Conservation (phyloP, 441 rosid species). For the Pelargonium myrrhifolium region DNA sequence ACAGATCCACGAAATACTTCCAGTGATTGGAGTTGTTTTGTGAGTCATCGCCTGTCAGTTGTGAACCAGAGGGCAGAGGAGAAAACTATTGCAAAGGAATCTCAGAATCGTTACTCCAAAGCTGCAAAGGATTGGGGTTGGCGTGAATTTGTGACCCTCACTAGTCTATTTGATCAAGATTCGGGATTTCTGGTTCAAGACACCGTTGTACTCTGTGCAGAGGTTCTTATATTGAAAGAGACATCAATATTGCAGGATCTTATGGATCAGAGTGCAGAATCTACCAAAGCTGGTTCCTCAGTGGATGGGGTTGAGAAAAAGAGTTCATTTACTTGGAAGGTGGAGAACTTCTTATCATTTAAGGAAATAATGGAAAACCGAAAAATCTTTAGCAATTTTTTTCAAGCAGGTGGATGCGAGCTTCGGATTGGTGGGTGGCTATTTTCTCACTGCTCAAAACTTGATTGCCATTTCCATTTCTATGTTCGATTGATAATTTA, state of each 20-base stretch:
- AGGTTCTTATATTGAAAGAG: slow-evolving; percentile 98
- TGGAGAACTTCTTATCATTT: slow-evolving; percentile 90
- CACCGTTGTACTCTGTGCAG: slow-evolving; percentile 85
- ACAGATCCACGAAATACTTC: slow-evolving; percentile 90
- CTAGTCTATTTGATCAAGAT: slow-evolving; percentile 97
- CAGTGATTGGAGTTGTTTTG: slow-evolving; percentile 98
- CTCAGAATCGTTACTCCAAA: slow-evolving; percentile 97
- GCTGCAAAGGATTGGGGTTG: slow-evolving; percentile 99
- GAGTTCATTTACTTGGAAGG: slow-evolving; percentile 95
- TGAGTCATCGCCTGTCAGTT: slow-evolving; percentile 93
- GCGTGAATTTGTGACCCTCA: slow-evolving; percentile 99
- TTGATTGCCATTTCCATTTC: slow-evolving; percentile 15
- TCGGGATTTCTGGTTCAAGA: slow-evolving; percentile 97
- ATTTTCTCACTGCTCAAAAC: slow-evolving; percentile 16
- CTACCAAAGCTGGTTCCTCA: slow-evolving; percentile 20
- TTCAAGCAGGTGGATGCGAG: slow-evolving; percentile 98
- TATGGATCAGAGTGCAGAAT: slow-evolving; percentile 48
- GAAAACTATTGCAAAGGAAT: slow-evolving; percentile 91
- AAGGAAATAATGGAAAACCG: slow-evolving; percentile 96
- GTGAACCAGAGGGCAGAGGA: slow-evolving; percentile 89
- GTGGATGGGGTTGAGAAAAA: slow-evolving; percentile 51
- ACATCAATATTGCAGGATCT: slow-evolving; percentile 75
- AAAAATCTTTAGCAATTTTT: slow-evolving; percentile 95
- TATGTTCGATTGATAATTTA: slow-evolving; percentile 27
- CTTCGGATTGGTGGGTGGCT: slow-evolving; percentile 86